Evolutionary conservation across 2,329 filamentous ascomycete genomes (phyloP).

Genomic region (Clarireedia homoeocarpa): DNA sequence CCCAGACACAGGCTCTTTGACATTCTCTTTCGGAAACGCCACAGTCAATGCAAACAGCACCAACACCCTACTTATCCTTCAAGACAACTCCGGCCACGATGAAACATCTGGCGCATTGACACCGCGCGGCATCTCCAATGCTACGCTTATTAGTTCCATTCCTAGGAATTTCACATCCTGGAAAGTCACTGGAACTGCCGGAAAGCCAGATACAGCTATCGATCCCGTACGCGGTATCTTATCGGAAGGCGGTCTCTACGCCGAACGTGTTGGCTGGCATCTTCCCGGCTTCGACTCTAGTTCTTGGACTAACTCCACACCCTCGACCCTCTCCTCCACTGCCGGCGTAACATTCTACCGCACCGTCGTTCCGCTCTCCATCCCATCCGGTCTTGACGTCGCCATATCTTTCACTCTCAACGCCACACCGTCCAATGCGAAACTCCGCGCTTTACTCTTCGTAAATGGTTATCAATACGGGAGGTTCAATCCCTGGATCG

Average conservation of each 20-base stretch:
- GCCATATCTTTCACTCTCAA: slow-evolving; percentile 47
- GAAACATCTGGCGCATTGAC: slow-evolving; percentile 39
- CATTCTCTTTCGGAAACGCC: slow-evolving; percentile 30
- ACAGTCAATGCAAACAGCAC: slow-evolving; percentile 30
- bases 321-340: slow-evolving; percentile 34
- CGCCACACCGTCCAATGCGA: slow-evolving; percentile 33
- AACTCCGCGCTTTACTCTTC: slow-evolving; percentile 47
- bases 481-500: slow-evolving; percentile 9
- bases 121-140: slow-evolving; percentile 44
- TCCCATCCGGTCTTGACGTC: slow-evolving; percentile 45
- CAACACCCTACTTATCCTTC: slow-evolving; percentile 45
- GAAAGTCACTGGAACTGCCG: slow-evolving; percentile 50
- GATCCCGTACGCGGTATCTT: slow-evolving; percentile 46
- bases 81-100: slow-evolving; percentile 54
- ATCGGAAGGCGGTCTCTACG: slow-evolving; percentile 50
- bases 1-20: slow-evolving; percentile 26
- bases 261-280: slow-evolving; percentile 50
- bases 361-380: slow-evolving; percentile 41
- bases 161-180: slow-evolving; percentile 31
- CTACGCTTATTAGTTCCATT: slow-evolving; percentile 36
- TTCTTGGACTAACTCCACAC: slow-evolving; percentile 31
- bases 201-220: slow-evolving; percentile 35
- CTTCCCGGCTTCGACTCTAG: slow-evolving; percentile 46
- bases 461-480: slow-evolving; percentile 45
- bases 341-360: slow-evolving; percentile 50